Conservation (phyloP, 2,329 filamentous ascomycete genomes). For the Geoglossum cookeanum region DNA sequence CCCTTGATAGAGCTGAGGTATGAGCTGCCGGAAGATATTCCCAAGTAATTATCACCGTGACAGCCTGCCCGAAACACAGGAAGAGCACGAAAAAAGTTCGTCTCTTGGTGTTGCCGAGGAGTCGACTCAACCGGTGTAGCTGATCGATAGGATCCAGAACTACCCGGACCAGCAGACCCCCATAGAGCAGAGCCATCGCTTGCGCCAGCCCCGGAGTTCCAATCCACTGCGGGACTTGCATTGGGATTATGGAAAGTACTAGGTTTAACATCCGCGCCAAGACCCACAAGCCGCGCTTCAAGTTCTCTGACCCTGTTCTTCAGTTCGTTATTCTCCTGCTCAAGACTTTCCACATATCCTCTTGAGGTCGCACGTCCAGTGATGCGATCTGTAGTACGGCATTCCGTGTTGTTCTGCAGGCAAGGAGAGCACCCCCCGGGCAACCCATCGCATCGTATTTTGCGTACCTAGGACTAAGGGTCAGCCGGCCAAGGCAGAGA, state of each 20-base stretch:
- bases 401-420: constrained; percentile 54
- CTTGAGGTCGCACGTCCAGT: constrained; percentile 62
- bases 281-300: constrained; percentile 42
- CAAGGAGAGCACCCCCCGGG: constrained; percentile 71
- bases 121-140: constrained; percentile 1
- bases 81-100: constrained; percentile 14
- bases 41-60: constrained; percentile 44
- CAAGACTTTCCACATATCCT: constrained; percentile 59
- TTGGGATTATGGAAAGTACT: constrained; percentile 19
- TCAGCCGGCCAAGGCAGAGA: neutral
- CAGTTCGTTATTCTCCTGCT: constrained; percentile 51
- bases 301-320: constrained; percentile 47
- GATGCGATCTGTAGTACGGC: constrained; percentile 72
- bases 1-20: constrained; percentile 56
- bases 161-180: neutral
- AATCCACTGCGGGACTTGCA: constrained; percentile 8
- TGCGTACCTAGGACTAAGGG: constrained; percentile 41
- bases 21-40: constrained; percentile 41
- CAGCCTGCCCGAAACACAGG: constrained; percentile 28
- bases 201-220: constrained; percentile 4
- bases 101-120: constrained; percentile 2
- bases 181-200: neutral
- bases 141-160: constrained; percentile 3
- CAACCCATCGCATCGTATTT: constrained; percentile 71
- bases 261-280: constrained; percentile 41